Conservation (phyloP, 305 asterid species). For the Fraxinus latifolia region DNA sequence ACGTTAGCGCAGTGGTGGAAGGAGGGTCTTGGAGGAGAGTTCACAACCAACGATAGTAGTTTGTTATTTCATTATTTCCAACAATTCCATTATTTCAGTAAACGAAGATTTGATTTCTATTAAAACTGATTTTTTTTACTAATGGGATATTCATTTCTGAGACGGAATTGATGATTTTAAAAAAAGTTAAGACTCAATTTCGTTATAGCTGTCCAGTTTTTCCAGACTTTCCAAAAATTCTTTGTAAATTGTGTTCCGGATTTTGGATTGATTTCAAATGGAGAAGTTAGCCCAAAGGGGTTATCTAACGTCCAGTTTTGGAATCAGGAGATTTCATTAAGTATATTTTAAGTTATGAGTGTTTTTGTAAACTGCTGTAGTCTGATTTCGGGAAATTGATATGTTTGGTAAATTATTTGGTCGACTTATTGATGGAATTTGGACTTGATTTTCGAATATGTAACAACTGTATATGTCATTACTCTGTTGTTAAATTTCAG, state of each 20-base stretch:
- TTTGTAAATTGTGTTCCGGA: background rate
- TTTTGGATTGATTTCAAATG: background rate
- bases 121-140: background rate
- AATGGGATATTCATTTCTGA: background rate
- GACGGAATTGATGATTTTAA: background rate
- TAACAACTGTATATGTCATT: background rate
- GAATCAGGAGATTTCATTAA: background rate
- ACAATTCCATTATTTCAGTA: background rate
- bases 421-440: background rate
- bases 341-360: background rate
- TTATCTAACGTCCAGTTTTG: background rate
- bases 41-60: background rate
- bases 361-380: background rate
- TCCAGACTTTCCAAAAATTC: background rate
- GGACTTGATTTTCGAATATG: background rate
- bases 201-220: background rate
- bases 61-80: background rate
- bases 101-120: background rate
- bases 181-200: background rate
- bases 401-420: background rate
- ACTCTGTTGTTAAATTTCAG: background rate
- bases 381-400: background rate
- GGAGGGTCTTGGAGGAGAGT: background rate
- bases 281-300: background rate
- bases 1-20: background rate